These are phyloP conservation scores for Zygnema circumcarinatum DNA, from an alignment of 139 green algal species.

Conservation along the genomic window DNA sequence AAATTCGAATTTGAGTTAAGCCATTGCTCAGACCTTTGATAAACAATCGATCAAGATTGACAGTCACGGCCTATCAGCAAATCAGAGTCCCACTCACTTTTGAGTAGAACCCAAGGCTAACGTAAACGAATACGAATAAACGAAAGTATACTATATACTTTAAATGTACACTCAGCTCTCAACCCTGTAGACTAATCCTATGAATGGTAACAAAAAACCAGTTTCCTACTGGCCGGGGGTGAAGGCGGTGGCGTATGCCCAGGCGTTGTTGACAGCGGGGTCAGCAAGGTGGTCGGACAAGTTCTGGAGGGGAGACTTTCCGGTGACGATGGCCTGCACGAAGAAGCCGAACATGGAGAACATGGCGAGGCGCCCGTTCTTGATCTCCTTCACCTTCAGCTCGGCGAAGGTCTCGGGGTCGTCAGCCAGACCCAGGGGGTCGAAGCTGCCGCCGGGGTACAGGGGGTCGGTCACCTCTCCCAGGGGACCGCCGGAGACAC, in stretches of 20 bases:
- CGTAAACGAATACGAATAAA: too few relatives aligned
- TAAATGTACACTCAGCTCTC: too few relatives aligned
- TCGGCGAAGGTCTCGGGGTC: slow-evolving; percentile 77
- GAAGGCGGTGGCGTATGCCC: slow-evolving; percentile 59
- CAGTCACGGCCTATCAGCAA: too few relatives aligned
- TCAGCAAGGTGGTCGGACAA: slow-evolving; percentile 87
- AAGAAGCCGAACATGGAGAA: slow-evolving; percentile 76
- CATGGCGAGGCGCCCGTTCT: slow-evolving; percentile 69
- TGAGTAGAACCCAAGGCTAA: too few relatives aligned
- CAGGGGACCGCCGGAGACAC: slow-evolving; percentile 87
- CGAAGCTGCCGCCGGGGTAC: slow-evolving; percentile 62
- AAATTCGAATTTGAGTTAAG: too few relatives aligned
- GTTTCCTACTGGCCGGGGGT: slow-evolving; percentile 40
- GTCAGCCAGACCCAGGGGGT: slow-evolving; percentile 76
- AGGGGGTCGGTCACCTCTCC: slow-evolving; percentile 72
- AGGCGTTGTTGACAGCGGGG: slow-evolving; percentile 84
- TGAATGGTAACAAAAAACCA: too few relatives aligned
- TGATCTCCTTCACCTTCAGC: slow-evolving; percentile 92
- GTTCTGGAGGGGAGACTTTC: slow-evolving; percentile 88
- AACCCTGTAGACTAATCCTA: too few relatives aligned
- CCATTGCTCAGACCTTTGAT: too few relatives aligned
- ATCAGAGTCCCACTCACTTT: too few relatives aligned
- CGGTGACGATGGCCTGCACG: slow-evolving; percentile 84
- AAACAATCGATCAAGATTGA: too few relatives aligned
- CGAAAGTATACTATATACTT: too few relatives aligned